phyloP scores from a whole-genome alignment of 2,329 filamentous ascomycete genomes.

The Pezicula carpinea region DNA sequence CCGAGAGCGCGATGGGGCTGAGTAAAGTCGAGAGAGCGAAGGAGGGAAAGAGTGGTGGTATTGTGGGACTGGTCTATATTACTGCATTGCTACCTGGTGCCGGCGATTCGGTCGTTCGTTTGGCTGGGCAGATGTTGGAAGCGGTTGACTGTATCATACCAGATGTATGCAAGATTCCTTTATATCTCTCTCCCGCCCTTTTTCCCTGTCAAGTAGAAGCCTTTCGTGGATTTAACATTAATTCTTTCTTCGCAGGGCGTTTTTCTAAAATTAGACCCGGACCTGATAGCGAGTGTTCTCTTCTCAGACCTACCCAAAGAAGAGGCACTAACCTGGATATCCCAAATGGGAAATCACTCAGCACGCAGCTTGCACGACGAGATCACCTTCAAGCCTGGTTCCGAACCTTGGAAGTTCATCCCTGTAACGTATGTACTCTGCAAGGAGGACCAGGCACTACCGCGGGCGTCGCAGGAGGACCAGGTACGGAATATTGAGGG shows the following conservation, averaged over 20 bases:
- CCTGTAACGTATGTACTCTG: background rate
- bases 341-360: background rate
- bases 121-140: no score
- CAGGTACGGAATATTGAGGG: background rate
- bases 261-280: background rate
- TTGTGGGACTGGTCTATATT: constrained; percentile 6
- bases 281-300: background rate
- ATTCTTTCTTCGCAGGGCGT: background rate
- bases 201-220: background rate
- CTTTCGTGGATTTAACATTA: background rate
- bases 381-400: background rate
- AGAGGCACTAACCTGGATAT: background rate
- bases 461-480: background rate
- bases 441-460: background rate
- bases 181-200: background rate
- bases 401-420: background rate
- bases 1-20: constrained; percentile 28
- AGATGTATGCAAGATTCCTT: background rate
- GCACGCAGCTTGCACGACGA: background rate
- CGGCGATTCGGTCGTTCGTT: no score
- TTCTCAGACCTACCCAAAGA: background rate
- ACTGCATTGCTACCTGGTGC: constrained; percentile 1
- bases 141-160: no score
- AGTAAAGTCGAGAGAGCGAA: constrained; percentile 28
- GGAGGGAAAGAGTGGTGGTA: constrained; percentile 25